Evolutionary conservation across 257 asterid genomes (phyloP).

Genomic region (Solanum bulbocastanum): DNA sequence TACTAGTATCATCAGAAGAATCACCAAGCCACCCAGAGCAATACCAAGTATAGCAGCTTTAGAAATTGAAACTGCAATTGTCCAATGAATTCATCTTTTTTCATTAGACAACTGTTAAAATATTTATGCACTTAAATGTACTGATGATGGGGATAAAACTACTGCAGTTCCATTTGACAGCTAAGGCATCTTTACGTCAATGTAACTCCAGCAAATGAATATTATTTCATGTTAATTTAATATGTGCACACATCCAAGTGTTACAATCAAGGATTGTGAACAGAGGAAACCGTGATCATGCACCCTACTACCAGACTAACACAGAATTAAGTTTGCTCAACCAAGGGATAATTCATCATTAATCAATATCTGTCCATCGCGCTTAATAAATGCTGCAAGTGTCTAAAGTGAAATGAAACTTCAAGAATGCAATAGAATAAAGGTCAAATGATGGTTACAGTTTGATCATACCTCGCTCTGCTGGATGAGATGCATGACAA

Average conservation of each 20-base stretch:
- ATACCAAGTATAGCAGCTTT: constrained; percentile 97
- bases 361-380: background rate
- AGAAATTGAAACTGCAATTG: constrained; percentile 50
- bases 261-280: background rate
- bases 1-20: constrained; percentile 69
- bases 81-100: background rate
- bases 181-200: background rate
- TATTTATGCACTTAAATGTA: background rate
- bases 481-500: constrained; percentile 43
- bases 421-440: background rate
- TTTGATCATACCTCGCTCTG: constrained; percentile 49
- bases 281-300: background rate
- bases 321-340: background rate
- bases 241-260: background rate
- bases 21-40: constrained; percentile 70
- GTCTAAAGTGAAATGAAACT: background rate
- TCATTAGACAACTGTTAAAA: background rate
- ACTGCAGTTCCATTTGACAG: background rate
- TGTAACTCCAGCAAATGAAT: background rate
- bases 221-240: background rate
- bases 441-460: background rate
- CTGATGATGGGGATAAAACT: background rate
- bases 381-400: background rate
- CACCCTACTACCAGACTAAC: background rate
- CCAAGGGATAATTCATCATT: background rate